Conservation (phyloP, 2,329 filamentous ascomycete species). For the Penicillium hordei region DNA sequence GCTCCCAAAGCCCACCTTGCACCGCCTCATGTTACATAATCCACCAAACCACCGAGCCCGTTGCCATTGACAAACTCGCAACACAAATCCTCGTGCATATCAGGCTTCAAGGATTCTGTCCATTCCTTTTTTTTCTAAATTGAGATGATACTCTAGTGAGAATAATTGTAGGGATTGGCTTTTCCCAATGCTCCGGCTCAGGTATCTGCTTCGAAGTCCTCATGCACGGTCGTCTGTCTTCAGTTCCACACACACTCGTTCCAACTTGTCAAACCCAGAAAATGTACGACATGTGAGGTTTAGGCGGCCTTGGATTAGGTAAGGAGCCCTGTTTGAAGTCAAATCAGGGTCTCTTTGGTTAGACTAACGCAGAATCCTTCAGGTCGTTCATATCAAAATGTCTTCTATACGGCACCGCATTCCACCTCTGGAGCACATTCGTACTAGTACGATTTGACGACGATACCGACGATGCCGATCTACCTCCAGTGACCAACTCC, state of each 20-base stretch:
- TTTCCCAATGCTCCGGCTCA: constrained; percentile 37
- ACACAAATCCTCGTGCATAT: background rate
- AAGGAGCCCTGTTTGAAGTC: background rate
- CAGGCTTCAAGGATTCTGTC: background rate
- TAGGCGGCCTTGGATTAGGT: constrained; percentile 39
- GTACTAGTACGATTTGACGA: constrained; percentile 33
- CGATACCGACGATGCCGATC: constrained; percentile 23
- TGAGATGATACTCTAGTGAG: constrained; percentile 8
- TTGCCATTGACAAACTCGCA: background rate
- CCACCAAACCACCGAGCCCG: background rate
- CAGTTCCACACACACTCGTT: constrained; percentile 18
- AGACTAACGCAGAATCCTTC: background rate
- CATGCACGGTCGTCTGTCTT: constrained; percentile 23
- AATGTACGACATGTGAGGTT: constrained; percentile 37
- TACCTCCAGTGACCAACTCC: constrained; percentile 6
- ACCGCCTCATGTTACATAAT: constrained; percentile 6
- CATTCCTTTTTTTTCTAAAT: background rate
- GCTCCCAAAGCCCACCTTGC: too few species aligned
- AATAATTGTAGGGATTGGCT: constrained; percentile 13
- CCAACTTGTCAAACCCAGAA: constrained; percentile 13
- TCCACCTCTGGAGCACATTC: constrained; percentile 36
- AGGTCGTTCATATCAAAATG: constrained; percentile 34
- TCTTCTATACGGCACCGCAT: constrained; percentile 34
- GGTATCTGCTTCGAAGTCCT: constrained; percentile 29
- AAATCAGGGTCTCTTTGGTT: background rate